Conservation (phyloP, 2,329 filamentous ascomycete species). For the Dothideomycetes sp. region DNA sequence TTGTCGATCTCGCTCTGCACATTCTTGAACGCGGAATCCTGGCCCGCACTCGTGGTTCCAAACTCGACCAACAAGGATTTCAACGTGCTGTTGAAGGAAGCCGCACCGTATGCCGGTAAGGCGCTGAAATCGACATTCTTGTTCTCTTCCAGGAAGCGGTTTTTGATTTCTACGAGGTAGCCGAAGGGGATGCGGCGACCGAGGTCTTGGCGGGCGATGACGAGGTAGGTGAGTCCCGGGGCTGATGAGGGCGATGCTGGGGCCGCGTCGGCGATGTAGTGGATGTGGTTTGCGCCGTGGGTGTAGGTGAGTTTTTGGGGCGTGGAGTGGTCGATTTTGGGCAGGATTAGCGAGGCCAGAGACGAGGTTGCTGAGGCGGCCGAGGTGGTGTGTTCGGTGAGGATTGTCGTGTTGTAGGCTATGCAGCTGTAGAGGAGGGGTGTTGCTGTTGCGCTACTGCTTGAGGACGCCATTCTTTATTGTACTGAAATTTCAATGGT, state of each 20-base stretch:
- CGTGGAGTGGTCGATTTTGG: slow-evolving; percentile 75
- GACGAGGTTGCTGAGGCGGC: slow-evolving; percentile 75
- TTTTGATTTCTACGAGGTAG: slow-evolving; percentile 83
- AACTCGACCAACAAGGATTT: slow-evolving; percentile 73
- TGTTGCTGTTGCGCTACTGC: slow-evolving; percentile 22
- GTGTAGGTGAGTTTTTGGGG: slow-evolving; percentile 82
- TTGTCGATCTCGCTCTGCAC: slow-evolving; percentile 88
- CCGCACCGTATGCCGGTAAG: slow-evolving; percentile 83
- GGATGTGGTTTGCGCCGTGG: slow-evolving; percentile 83
- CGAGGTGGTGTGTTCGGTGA: slow-evolving; percentile 83
- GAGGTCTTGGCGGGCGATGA: slow-evolving; percentile 71
- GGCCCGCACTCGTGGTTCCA: slow-evolving; percentile 65
- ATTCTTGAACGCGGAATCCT: slow-evolving; percentile 72
- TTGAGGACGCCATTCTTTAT: slow-evolving; percentile 28
- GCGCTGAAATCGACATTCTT: slow-evolving; percentile 61
- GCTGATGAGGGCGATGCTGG: slow-evolving; percentile 23
- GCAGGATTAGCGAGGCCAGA: slow-evolving; percentile 86
- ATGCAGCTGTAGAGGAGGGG: slow-evolving; percentile 60
- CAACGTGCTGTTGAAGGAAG: slow-evolving; percentile 72
- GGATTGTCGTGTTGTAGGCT: slow-evolving; percentile 84
- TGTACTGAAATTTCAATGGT: too few relatives aligned
- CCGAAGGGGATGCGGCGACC: slow-evolving; percentile 87
- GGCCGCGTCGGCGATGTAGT: slow-evolving; percentile 77
- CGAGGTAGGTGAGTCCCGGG: slow-evolving; percentile 84
- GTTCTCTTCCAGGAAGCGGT: slow-evolving; percentile 70